A percentile compares a stretch with the other conserved stretches of the same genome.
phyloP scores from a whole-genome alignment of 2,329 filamentous ascomycete genomes.

The Neopestalotiopsis clavispora region DNA sequence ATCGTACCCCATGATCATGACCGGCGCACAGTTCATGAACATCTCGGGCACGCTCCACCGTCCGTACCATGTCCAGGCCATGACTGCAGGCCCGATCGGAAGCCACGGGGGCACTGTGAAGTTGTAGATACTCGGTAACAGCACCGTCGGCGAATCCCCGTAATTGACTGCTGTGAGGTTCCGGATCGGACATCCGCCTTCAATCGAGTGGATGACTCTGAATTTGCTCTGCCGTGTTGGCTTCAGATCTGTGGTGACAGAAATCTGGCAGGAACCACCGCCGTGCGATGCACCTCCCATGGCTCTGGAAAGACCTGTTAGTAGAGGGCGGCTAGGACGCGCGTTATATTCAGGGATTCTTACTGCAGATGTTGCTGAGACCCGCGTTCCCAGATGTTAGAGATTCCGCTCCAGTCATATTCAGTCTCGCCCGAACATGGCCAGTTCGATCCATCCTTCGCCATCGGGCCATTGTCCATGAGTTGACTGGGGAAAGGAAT shows the following conservation, averaged over 20 bases:
- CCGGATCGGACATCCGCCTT: slow-evolving; percentile 80
- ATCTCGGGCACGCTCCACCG: slow-evolving; percentile 82
- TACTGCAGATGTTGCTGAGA: slow-evolving; percentile 8
- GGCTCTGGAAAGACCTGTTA: background rate
- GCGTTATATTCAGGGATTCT: background rate
- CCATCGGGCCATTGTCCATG: background rate
- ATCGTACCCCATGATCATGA: slow-evolving; percentile 66
- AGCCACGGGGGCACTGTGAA: slow-evolving; percentile 76
- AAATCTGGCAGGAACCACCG: slow-evolving; percentile 90
- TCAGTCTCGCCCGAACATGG: slow-evolving; percentile 5
- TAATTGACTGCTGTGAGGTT: slow-evolving; percentile 60
- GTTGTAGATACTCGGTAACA: slow-evolving; percentile 62
- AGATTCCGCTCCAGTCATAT: background rate
- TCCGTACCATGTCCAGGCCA: slow-evolving; percentile 85
- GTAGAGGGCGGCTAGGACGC: background rate
- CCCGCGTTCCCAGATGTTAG: slow-evolving; percentile 5
- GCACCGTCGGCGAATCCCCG: slow-evolving; percentile 45
- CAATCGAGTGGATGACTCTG: slow-evolving; percentile 88
- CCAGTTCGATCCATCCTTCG: slow-evolving; percentile 5
- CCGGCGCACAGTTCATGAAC: slow-evolving; percentile 93
- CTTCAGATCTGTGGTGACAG: slow-evolving; percentile 78
- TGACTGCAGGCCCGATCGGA: slow-evolving; percentile 74
- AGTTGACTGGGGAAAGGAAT: slow-evolving; percentile 1
- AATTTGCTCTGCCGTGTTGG: slow-evolving; percentile 72
- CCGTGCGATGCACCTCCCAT: slow-evolving; percentile 60